These are phyloP conservation scores for Euphorbia pulcherrima DNA, from an alignment of 345 rosid species.

Conservation along the genomic window DNA sequence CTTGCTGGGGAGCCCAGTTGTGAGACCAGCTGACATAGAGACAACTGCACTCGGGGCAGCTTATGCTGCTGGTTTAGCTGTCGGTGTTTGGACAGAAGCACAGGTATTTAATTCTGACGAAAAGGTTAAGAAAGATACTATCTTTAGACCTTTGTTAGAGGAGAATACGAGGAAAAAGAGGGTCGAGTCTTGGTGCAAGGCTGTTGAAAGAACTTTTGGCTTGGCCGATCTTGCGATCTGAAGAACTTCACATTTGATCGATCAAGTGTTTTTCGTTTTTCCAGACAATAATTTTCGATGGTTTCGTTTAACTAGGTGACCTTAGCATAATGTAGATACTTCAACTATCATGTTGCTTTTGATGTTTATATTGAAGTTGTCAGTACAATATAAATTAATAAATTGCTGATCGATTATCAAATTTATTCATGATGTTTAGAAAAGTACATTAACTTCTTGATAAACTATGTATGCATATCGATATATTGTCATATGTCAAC, in stretches of 20 bases:
- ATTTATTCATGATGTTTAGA: no score
- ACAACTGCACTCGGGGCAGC: slow-evolving; percentile 97
- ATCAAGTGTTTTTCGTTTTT: neutral
- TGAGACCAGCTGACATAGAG: slow-evolving; percentile 83
- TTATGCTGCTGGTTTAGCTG: slow-evolving; percentile 92
- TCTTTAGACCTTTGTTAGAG: slow-evolving; percentile 46
- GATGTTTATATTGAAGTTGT: neutral
- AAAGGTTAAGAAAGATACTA: slow-evolving; percentile 38
- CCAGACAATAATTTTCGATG: neutral
- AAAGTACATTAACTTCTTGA: no score
- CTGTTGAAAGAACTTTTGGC: slow-evolving; percentile 67
- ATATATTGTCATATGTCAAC: neutral
- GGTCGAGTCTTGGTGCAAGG: slow-evolving; percentile 80
- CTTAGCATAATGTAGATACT: neutral
- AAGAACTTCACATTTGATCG: neutral
- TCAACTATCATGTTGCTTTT: neutral
- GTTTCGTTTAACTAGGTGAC: neutral
- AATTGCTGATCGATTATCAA: slow-evolving; percentile 3
- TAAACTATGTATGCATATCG: no score
- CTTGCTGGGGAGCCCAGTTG: slow-evolving; percentile 80
- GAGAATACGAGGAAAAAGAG: slow-evolving; percentile 63
- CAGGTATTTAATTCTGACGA: slow-evolving; percentile 55
- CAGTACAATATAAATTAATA: neutral
- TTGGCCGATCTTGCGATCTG: slow-evolving; percentile 68
- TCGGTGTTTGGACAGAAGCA: slow-evolving; percentile 73